These are phyloP conservation scores for Colletotrichum filicis DNA, from an alignment of 2,329 filamentous ascomycete species.

Conservation along the genomic window DNA sequence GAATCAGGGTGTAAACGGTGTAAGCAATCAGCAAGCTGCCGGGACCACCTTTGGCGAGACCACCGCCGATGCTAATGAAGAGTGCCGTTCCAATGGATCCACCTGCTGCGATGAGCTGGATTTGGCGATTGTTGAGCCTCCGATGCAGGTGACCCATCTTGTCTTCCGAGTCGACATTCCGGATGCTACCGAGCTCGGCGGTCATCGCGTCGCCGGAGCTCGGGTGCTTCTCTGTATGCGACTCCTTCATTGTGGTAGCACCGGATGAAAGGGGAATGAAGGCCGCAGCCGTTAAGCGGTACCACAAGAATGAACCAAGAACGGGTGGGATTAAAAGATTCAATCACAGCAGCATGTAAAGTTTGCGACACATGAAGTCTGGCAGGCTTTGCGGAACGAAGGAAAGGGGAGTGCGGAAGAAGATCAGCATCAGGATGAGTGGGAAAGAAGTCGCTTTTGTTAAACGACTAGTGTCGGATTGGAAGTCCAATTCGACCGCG, in stretches of 20 bases:
- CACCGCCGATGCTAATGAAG: conserved; percentile 71
- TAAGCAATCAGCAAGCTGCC: conserved; percentile 69
- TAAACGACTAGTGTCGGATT: background rate
- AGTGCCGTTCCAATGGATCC: conserved; percentile 68
- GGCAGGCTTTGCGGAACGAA: background rate
- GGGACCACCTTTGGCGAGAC: conserved; percentile 56
- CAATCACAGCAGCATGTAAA: background rate
- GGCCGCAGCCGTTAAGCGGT: background rate
- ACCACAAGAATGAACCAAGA: background rate
- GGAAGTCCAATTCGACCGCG: too few species aligned
- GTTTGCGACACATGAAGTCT: background rate
- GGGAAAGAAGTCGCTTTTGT: background rate
- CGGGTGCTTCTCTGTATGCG: background rate
- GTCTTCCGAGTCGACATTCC: background rate
- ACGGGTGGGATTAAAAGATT: background rate
- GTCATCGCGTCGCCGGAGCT: background rate
- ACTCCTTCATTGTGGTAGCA: background rate
- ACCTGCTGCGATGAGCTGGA: conserved; percentile 69
- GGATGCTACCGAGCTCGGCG: background rate
- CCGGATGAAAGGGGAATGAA: background rate
- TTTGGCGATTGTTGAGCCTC: conserved; percentile 56
- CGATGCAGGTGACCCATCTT: background rate
- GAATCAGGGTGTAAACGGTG: conserved; percentile 62
- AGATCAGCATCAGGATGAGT: background rate
- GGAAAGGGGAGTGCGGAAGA: background rate